phyloP scores from a whole-genome alignment of 1,139 yeast species.

The Blastobotrys indianensis region DNA sequence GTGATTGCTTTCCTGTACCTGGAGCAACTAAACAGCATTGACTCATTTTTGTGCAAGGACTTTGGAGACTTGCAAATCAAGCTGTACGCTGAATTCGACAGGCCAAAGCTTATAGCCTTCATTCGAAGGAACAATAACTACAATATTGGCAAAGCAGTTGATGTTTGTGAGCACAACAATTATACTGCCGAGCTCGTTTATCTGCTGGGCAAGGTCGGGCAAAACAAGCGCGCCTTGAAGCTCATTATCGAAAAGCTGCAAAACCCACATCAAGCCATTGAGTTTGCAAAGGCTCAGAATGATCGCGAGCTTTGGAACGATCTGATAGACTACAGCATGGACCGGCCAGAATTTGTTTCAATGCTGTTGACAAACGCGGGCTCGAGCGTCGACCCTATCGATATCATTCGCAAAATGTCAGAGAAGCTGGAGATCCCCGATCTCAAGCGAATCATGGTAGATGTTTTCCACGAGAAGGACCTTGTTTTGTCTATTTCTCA shows the following conservation, averaged over 20 bases:
- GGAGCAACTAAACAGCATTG: slow-evolving; percentile 49
- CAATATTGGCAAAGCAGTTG: slow-evolving; percentile 62
- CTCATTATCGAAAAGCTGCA: slow-evolving; percentile 70
- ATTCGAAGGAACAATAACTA: slow-evolving; percentile 51
- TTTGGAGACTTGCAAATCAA: slow-evolving; percentile 63
- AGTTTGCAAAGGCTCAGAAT: slow-evolving; percentile 67
- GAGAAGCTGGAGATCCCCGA: slow-evolving; percentile 57
- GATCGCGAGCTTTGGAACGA: slow-evolving; percentile 77
- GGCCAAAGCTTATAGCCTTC: slow-evolving; percentile 49
- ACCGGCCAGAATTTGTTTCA: slow-evolving; percentile 66
- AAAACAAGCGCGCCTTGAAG: slow-evolving; percentile 64
- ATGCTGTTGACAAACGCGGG: slow-evolving; percentile 52
- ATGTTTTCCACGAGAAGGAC: slow-evolving; percentile 62
- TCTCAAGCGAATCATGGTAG: slow-evolving; percentile 53
- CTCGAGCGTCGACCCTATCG: slow-evolving; percentile 61
- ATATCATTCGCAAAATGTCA: slow-evolving; percentile 62
- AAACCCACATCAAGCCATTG: slow-evolving; percentile 77
- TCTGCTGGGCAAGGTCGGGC: slow-evolving; percentile 78
- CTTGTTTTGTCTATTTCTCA: slow-evolving; percentile 52
- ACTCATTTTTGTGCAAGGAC: slow-evolving; percentile 47
- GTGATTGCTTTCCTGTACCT: slow-evolving; percentile 56
- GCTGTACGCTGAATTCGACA: slow-evolving; percentile 58
- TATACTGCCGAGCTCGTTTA: slow-evolving; percentile 70
- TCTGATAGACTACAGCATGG: slow-evolving; percentile 62
- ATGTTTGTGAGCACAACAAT: slow-evolving; percentile 50